Base-by-base conservation (phyloP, 805 yeast species). In the Hanseniaspora valbyensis region DNA sequence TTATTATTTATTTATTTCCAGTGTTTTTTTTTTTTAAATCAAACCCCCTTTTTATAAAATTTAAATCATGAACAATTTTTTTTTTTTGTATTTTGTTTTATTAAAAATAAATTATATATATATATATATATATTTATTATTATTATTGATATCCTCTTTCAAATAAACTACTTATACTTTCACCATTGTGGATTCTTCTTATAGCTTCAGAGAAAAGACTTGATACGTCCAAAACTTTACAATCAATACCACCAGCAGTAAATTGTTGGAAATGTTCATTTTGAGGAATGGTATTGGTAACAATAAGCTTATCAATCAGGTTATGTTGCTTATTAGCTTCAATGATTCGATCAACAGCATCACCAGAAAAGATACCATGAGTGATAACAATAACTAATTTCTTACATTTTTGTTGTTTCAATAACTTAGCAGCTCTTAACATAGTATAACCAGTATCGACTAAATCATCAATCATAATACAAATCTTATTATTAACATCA, bases 151-250 rank as follows among this genome's bases (percentile, higher is more conserved):
- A 68, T 7, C 72, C 94, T 58, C 84, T 89, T 59, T 88, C 96
- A 67, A 89, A 92, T 54, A 92, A 71, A 85, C 87, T 83, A 18
- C 95, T 82, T 16, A 92, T 95, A 14, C 90, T 80, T 69, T 92
- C 99, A 57, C 99, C 99, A 58, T 92, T 92, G 66, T 92, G 95
- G 45, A 92, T 90, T 65, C 99, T 75, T 64, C 99, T 75, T 41
- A 92, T 87, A 1, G 96, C 90, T 66, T 92, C 99, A 16, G 94
- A 96, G 58, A 92, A 83, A 18, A 92, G 77, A 52, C 83, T 72
- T 9, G 95, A 80, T 7, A 92, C 92, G 58, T 92, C 98, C 58
- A 92, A 70, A 9, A 90, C 86, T 58, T 82, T 89, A 26, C 87
- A 71, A 61, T 76, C 74, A 45, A 74, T 76, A 24, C 55, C 51